Percentiles rank a stretch among this genome's conserved stretches.
Evolutionary conservation across 164 flowering plant species (phyloP).

Genomic region (Annona cherimola): DNA sequence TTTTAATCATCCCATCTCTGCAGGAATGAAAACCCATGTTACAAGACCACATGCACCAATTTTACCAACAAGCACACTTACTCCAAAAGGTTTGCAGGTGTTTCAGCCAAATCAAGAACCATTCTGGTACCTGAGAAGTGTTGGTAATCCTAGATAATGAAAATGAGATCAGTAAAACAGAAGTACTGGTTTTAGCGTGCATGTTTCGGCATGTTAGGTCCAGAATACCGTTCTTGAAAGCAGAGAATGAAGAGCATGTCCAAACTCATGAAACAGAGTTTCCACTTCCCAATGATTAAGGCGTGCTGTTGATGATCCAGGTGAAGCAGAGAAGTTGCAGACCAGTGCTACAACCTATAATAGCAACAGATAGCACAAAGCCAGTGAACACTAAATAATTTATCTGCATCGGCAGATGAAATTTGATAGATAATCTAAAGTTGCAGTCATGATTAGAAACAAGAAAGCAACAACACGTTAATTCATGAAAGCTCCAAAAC

Average conservation of each 20-base stretch:
- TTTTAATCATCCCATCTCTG: neutral
- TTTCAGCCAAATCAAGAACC: conserved; percentile 90
- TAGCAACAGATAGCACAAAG: neutral
- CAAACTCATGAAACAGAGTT: conserved; percentile 97
- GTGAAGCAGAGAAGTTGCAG: conserved; percentile 73
- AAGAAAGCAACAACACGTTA: neutral
- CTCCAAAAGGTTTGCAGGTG: conserved; percentile 96
- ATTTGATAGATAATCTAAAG: neutral
- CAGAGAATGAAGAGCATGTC: conserved; percentile 96
- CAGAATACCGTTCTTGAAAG: conserved; percentile 87
- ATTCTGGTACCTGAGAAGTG: conserved; percentile 97
- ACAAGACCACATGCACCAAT: neutral
- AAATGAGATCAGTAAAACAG: neutral
- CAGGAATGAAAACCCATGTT: neutral
- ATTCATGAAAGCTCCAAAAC: neutral
- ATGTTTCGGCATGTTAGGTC: neutral
- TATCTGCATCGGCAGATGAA: neutral
- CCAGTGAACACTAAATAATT: too few species aligned
- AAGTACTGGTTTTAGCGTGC: neutral
- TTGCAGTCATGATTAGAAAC: neutral
- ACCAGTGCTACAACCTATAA: conserved; percentile 90
- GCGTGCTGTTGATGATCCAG: conserved; percentile 41
- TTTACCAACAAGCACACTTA: conserved; percentile 36
- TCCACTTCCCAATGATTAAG: conserved; percentile 88
- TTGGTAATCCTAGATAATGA: conserved; percentile 67